These are phyloP conservation scores for Harringtonia lauricola DNA, from an alignment of 2,329 filamentous ascomycete species.

Conservation along the genomic window DNA sequence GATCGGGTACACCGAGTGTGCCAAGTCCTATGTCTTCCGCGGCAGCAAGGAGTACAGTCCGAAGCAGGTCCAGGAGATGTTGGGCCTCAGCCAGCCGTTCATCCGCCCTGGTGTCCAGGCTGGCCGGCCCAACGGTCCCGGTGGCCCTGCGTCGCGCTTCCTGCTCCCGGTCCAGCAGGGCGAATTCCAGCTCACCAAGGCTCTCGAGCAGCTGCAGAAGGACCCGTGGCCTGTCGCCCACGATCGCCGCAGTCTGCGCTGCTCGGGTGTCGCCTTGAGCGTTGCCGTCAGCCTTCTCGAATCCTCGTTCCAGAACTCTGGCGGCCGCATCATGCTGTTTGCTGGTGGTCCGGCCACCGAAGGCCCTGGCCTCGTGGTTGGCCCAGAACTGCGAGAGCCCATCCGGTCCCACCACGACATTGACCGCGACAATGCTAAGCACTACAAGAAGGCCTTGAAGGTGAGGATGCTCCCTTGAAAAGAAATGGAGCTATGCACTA, in stretches of 20 bases:
- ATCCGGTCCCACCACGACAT: slow-evolving; percentile 98
- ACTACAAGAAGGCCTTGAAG: slow-evolving; percentile 98
- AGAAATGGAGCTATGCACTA: not conserved
- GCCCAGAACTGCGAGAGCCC: slow-evolving; percentile 87
- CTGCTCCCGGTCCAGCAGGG: slow-evolving; percentile 89
- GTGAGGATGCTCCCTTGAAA: slow-evolving; percentile 32
- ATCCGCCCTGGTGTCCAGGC: slow-evolving; percentile 66
- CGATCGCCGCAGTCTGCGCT: slow-evolving; percentile 80
- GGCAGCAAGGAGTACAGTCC: slow-evolving; percentile 97
- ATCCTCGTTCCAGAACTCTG: slow-evolving; percentile 89
- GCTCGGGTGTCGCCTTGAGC: slow-evolving; percentile 91
- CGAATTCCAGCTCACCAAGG: slow-evolving; percentile 95
- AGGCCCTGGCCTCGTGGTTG: slow-evolving; percentile 93
- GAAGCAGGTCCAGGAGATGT: slow-evolving; percentile 99
- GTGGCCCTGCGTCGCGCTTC: slow-evolving; percentile 80
- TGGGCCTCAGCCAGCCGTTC: slow-evolving; percentile 65
- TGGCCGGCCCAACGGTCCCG: slow-evolving; percentile 56
- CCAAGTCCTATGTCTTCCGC: slow-evolving; percentile 96
- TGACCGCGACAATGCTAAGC: slow-evolving; percentile 97
- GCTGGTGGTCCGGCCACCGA: slow-evolving; percentile 91
- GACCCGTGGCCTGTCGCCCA: slow-evolving; percentile 96
- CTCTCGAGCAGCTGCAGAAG: slow-evolving; percentile 87
- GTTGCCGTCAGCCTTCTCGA: slow-evolving; percentile 89
- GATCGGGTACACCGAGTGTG: slow-evolving; percentile 94
- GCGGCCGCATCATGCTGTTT: slow-evolving; percentile 94